Conservation (phyloP, 179 eudicot species). For the Patellifolia procumbens region DNA sequence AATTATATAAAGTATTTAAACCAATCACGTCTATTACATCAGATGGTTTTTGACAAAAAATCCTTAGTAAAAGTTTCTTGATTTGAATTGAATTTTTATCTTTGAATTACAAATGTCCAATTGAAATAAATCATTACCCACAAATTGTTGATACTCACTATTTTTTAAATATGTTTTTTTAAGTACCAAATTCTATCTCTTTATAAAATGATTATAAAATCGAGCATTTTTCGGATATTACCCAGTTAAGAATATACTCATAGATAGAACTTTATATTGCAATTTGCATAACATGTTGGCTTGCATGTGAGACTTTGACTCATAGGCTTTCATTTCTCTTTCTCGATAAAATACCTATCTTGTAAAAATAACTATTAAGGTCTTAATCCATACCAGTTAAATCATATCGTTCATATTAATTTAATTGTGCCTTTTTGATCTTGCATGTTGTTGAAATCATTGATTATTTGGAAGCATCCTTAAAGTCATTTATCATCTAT, state of each 20-base stretch:
- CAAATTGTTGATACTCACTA: no score
- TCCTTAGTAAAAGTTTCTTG: no score
- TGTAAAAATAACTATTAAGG: slow-evolving; percentile 16
- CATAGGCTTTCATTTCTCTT: slow-evolving; percentile 30
- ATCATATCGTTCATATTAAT: slow-evolving; percentile 27
- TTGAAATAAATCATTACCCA: no score
- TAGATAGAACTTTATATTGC: not conserved
- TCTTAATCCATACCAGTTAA: slow-evolving; percentile 23
- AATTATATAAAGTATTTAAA: no score
- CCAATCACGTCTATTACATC: no score
- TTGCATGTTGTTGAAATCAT: slow-evolving; percentile 22
- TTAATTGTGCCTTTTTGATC: slow-evolving; percentile 4
- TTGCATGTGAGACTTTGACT: slow-evolving; percentile 37
- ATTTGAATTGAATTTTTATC: no score
- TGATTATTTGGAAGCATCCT: slow-evolving; percentile 17
- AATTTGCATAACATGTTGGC: slow-evolving; percentile 31
- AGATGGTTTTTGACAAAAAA: no score
- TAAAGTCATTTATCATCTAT: slow-evolving; percentile 7
- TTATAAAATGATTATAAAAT: no score
- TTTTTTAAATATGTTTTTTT: no score
- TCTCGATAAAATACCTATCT: slow-evolving; percentile 21
- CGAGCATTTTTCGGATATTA: no score
- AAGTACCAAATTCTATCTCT: no score
- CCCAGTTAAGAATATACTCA: not conserved
- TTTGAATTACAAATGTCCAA: no score